These are phyloP conservation scores for Lachnum nothofagi DNA, from an alignment of 2,329 filamentous ascomycete species.

Conservation along the genomic window DNA sequence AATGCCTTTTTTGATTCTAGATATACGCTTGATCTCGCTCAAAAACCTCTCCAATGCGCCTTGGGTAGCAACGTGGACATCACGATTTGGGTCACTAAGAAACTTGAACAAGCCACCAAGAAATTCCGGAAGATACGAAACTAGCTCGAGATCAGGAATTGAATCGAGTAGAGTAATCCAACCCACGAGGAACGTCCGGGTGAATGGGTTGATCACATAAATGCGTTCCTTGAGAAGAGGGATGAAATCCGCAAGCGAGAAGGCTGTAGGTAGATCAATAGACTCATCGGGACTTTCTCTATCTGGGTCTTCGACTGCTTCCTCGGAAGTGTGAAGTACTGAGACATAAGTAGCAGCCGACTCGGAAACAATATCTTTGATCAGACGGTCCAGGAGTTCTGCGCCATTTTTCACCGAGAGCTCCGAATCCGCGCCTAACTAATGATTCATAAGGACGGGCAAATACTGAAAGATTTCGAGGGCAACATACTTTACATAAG, in stretches of 20 bases:
- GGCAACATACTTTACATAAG: slow-evolving; percentile 71
- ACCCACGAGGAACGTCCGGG: slow-evolving; percentile 86
- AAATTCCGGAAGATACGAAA: slow-evolving; percentile 88
- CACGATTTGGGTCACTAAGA: slow-evolving; percentile 80
- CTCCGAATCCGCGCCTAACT: slow-evolving; percentile 94
- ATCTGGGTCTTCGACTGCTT: slow-evolving; percentile 46
- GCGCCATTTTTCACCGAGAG: slow-evolving; percentile 97
- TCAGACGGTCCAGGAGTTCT: slow-evolving; percentile 85
- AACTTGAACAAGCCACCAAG: slow-evolving; percentile 86
- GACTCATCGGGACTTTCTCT: slow-evolving; percentile 42
- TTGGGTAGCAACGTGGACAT: slow-evolving; percentile 93
- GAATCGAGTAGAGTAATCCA: slow-evolving; percentile 95
- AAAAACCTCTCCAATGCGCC: slow-evolving; percentile 84
- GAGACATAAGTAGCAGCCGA: slow-evolving; percentile 94
- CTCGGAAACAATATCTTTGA: slow-evolving; percentile 95
- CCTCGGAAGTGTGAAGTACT: slow-evolving; percentile 61
- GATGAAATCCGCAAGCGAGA: slow-evolving; percentile 86
- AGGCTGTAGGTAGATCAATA: slow-evolving; percentile 70
- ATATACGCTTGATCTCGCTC: slow-evolving; percentile 89
- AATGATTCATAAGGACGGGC: slow-evolving; percentile 9
- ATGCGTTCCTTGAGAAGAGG: slow-evolving; percentile 91
- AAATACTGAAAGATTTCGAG: neutral
- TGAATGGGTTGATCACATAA: slow-evolving; percentile 90
- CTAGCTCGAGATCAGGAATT: slow-evolving; percentile 91
- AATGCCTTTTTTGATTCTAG: slow-evolving; percentile 85